These are phyloP conservation scores for Digitaria exilis DNA, from an alignment of 202 grass and related monocot species.

Conservation along the genomic window DNA sequence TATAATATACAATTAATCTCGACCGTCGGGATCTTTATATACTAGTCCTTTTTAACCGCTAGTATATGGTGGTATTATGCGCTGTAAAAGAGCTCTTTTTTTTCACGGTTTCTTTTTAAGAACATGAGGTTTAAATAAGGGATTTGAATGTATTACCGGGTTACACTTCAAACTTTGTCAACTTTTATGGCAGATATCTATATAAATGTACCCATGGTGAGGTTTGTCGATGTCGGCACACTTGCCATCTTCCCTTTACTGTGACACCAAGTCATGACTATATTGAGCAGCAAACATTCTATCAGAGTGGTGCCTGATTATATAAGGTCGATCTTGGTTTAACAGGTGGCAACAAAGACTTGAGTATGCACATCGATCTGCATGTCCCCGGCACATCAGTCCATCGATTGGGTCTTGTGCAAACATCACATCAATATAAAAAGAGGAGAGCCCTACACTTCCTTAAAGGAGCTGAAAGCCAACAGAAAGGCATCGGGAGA, in stretches of 20 bases:
- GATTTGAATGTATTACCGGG: background rate
- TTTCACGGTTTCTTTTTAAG: no score
- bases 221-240: background rate
- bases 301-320: background rate
- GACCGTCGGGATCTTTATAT: no score
- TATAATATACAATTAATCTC: no score
- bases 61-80: no score
- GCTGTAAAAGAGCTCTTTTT: no score
- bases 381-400: conserved; percentile 30
- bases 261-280: background rate
- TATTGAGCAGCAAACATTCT: background rate
- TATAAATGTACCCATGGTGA: background rate
- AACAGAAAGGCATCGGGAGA: conserved; percentile 38
- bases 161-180: no score
- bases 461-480: conserved; percentile 38
- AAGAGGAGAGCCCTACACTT: conserved; percentile 26
- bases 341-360: conserved; percentile 8
- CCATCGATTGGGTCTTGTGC: conserved; percentile 36
- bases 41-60: no score
- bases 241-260: background rate
- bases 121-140: background rate
- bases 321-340: background rate
- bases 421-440: conserved; percentile 55
- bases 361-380: background rate
- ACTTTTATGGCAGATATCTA: background rate